phyloP scores from a whole-genome alignment of 2,329 filamentous ascomycete genomes.

The Nigrograna mackinnonii region DNA sequence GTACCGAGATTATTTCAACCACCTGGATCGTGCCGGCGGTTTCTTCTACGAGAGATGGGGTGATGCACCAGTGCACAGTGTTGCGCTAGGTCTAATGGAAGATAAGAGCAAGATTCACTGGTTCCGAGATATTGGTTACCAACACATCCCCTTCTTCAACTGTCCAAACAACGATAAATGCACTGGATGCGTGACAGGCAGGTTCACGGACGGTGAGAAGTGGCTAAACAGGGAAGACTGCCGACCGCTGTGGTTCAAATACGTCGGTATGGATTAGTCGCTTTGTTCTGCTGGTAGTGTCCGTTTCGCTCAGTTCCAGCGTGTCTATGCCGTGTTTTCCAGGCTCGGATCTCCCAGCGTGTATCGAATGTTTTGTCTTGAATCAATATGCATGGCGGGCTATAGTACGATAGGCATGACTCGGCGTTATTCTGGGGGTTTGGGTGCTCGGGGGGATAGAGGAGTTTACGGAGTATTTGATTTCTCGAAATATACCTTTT shows the following conservation, averaged over 20 bases:
- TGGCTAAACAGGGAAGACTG: slow-evolving; percentile 92
- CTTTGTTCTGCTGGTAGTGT: background rate
- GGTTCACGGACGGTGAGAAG: slow-evolving; percentile 84
- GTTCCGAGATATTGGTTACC: slow-evolving; percentile 99
- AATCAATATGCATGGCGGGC: too few species aligned
- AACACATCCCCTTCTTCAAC: slow-evolving; percentile 98
- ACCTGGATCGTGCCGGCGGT: slow-evolving; percentile 88
- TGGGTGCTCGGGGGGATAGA: too few species aligned
- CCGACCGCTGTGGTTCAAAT: slow-evolving; percentile 96
- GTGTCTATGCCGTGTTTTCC: too few species aligned
- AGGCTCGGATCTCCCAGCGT: too few species aligned
- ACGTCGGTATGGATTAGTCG: slow-evolving; percentile 73
- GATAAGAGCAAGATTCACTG: slow-evolving; percentile 91
- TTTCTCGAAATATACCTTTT: too few species aligned
- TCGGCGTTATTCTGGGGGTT: too few species aligned
- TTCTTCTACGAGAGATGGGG: slow-evolving; percentile 99
- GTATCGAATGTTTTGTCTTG: too few species aligned
- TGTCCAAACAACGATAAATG: slow-evolving; percentile 97
- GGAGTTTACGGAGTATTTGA: too few species aligned
- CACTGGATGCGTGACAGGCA: slow-evolving; percentile 80
- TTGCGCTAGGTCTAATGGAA: slow-evolving; percentile 89
- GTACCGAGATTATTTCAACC: slow-evolving; percentile 96
- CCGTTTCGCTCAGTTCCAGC: too few species aligned
- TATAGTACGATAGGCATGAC: too few species aligned
- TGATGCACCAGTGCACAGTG: slow-evolving; percentile 94